Evolutionary conservation across 805 yeast genomes (phyloP), one percentile per base, ranked within the genome.

Genomic region (Cyberlindnera subsufficiens): DNA sequence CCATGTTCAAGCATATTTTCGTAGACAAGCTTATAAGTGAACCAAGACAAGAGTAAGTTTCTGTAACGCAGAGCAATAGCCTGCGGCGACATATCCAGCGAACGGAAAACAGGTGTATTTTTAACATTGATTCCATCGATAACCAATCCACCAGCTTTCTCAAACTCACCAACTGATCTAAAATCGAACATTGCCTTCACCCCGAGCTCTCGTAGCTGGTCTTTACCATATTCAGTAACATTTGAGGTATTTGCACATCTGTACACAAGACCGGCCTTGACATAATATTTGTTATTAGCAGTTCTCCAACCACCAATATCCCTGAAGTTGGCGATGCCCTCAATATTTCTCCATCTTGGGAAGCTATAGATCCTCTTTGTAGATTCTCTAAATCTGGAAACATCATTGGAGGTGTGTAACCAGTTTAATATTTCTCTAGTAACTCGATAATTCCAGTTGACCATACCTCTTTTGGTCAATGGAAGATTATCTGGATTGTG

Each of bases 301-400:
- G 78, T 63, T 41, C 60, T 64, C 58, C 83, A 87, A 13, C 95
- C 96, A 2, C 96, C 96, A 43, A 82, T 57, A 54, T 88, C 96
- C 49, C 96, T 69, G 54, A 86, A 82, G 54, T 87, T 87, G 33
- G 73, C 61, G 17, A 86, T 74, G 0, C 89, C 90, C 6, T 82
- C 85, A 17, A 86, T 71, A 0, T 60, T 40, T 49, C 77, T 77
- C 82, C 85, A 81, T 45, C 90, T 65, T 2, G 77, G 63, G 17
- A 66, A 52, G n/a, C 60, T 56, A 5, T 71, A 72, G 4, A 78
- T 60, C 16, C 46, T 51, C 15, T 51, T 42, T 19, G 68, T 59
- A 2, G 60, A 44, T 10, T 64, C 57, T 46, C 68, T 65, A 50
- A 82, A 85, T 39, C 91, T 62, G n/a, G 55, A 49, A 20, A 75